Evolutionary conservation across 208 protist genomes (phyloP).

Genomic region (Wallacemonas collosoma): DNA sequence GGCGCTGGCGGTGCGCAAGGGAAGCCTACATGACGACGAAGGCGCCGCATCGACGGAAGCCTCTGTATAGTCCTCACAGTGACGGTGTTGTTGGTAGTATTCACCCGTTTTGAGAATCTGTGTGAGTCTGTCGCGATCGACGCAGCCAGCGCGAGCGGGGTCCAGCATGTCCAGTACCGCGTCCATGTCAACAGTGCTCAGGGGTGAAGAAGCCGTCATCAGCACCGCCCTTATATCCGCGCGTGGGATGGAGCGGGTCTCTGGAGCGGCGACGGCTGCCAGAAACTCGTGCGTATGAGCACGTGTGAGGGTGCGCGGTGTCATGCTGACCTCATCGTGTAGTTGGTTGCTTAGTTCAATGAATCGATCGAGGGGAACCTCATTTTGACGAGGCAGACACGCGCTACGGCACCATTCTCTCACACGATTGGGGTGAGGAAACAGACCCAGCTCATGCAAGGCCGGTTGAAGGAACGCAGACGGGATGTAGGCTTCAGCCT

Average conservation of each 20-base stretch:
- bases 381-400: slow-evolving; percentile 23
- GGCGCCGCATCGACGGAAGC: no score
- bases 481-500: slow-evolving; percentile 48
- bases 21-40: background rate
- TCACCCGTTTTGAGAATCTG: background rate
- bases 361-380: slow-evolving; percentile 46
- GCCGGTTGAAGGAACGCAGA: slow-evolving; percentile 25
- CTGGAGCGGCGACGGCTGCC: background rate
- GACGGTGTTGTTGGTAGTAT: background rate
- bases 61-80: background rate
- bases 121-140: slow-evolving; percentile 22
- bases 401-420: slow-evolving; percentile 26
- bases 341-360: slow-evolving; percentile 61
- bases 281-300: slow-evolving; percentile 9
- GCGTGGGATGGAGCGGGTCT: background rate
- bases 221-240: background rate
- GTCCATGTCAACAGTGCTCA: slow-evolving; percentile 39
- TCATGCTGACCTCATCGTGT: slow-evolving; percentile 15
- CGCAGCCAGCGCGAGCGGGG: slow-evolving; percentile 30
- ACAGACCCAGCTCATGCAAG: slow-evolving; percentile 12
- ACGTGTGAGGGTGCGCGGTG: background rate
- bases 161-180: slow-evolving; percentile 69
- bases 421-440: slow-evolving; percentile 22
- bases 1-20: slow-evolving; percentile 1
- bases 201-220: background rate